phyloP scores from a whole-genome alignment of 2,329 filamentous ascomycete species.

The Penicillium sp. region DNA sequence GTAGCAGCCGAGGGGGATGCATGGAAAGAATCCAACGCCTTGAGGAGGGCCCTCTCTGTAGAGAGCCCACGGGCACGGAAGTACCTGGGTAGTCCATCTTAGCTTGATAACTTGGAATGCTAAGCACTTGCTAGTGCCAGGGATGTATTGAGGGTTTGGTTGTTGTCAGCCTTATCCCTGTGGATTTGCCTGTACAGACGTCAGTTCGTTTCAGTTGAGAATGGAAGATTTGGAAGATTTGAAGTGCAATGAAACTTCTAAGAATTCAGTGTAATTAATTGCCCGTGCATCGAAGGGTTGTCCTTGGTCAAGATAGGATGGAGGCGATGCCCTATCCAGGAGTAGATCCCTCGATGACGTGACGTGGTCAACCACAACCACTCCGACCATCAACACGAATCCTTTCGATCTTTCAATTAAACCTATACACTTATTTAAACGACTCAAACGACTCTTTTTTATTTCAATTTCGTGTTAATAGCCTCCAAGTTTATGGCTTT shows the following conservation, averaged over 20 bases:
- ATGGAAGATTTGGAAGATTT: conserved; percentile 14
- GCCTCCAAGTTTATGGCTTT: neutral
- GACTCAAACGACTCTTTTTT: too few species aligned
- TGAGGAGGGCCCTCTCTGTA: neutral
- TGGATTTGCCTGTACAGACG: conserved; percentile 4
- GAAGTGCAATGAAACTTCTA: conserved; percentile 1
- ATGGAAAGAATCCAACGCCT: conserved; percentile 21
- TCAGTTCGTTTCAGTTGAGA: conserved; percentile 13
- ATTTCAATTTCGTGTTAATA: neutral
- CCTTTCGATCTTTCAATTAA: neutral
- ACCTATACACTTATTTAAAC: neutral
- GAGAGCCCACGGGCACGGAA: neutral
- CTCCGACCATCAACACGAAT: neutral
- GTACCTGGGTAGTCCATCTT: neutral
- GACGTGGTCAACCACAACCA: conserved; percentile 5
- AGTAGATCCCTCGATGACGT: conserved; percentile 15
- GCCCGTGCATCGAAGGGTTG: conserved; percentile 10
- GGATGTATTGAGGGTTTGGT: conserved; percentile 7
- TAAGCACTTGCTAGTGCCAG: conserved; percentile 7
- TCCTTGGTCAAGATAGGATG: conserved; percentile 7
- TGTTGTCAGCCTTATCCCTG: conserved; percentile 10
- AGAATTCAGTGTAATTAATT: conserved; percentile 1
- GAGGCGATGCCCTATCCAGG: neutral
- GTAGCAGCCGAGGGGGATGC: conserved; percentile 18
- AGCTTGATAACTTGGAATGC: conserved; percentile 17